Evolutionary conservation across 225 moss, liverwort and hornwort genomes (phyloP).

Genomic region (Sphagnum tenellum): DNA sequence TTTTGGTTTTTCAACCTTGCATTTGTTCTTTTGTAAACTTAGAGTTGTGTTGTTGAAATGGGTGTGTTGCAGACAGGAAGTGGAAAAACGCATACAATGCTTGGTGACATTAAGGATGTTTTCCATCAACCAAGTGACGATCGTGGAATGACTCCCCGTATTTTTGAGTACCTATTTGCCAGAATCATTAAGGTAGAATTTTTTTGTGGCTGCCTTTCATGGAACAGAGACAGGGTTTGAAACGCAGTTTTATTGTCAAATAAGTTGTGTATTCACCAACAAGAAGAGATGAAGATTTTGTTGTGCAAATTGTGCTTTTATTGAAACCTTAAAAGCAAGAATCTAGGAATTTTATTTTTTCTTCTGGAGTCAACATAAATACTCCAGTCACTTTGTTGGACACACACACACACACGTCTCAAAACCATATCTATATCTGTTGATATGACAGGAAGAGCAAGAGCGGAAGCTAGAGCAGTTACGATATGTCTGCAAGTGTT

Average conservation of each 20-base stretch:
- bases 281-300: background rate
- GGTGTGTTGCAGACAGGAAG: conserved; percentile 31
- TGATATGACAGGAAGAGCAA: conserved; percentile 27
- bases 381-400: background rate
- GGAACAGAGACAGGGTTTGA: too few relatives aligned
- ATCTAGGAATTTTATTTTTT: background rate
- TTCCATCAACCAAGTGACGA: conserved; percentile 21
- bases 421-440: too few relatives aligned
- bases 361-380: background rate
- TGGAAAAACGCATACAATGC: conserved; percentile 55
- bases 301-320: too few relatives aligned
- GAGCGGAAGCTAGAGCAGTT: conserved; percentile 36
- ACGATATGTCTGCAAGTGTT: conserved; percentile 45
- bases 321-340: too few relatives aligned
- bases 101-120: conserved; percentile 31
- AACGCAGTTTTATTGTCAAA: background rate
- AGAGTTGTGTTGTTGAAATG: background rate
- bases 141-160: conserved; percentile 48
- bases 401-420: background rate
- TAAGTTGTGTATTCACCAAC: background rate
- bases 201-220: too few relatives aligned
- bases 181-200: conserved; percentile 35
- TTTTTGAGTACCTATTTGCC: conserved; percentile 49
- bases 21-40: background rate
- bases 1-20: too few relatives aligned